These are phyloP conservation scores for Tulasnella sp. DNA, from an alignment of 768 basidiomycete genomes.

Conservation along the genomic window DNA sequence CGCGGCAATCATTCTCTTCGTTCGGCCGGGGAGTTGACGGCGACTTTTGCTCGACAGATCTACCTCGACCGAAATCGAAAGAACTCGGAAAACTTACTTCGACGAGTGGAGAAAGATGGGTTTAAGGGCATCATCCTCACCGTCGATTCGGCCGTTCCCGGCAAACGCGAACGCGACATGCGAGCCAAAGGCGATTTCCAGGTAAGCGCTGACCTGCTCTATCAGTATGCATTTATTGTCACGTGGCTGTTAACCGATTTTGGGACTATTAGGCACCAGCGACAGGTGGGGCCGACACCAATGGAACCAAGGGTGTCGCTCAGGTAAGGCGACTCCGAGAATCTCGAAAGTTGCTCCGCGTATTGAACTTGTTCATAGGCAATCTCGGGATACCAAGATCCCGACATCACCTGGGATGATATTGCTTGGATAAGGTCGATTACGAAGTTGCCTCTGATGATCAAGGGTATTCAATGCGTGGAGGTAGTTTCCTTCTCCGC, in stretches of 20 bases:
- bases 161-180: slow-evolving; percentile 73
- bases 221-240: neutral
- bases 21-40: neutral
- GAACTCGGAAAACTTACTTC: slow-evolving; percentile 64
- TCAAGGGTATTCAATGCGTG: slow-evolving; percentile 46
- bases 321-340: slow-evolving; percentile 27
- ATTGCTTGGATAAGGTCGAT: slow-evolving; percentile 51
- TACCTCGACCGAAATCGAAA: slow-evolving; percentile 74
- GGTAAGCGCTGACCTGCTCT: neutral
- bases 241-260: neutral
- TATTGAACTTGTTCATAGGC: slow-evolving; percentile 14
- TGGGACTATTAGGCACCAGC: slow-evolving; percentile 31
- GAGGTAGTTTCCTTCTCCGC: slow-evolving; percentile 40
- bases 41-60: slow-evolving; percentile 41
- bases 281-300: slow-evolving; percentile 30
- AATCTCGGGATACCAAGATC: slow-evolving; percentile 30
- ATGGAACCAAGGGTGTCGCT: slow-evolving; percentile 34
- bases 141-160: slow-evolving; percentile 80
- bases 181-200: slow-evolving; percentile 36
- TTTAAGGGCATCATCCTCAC: slow-evolving; percentile 90
- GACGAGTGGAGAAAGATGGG: slow-evolving; percentile 65
- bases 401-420: slow-evolving; percentile 28
- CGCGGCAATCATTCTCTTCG: neutral
- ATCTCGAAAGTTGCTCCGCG: neutral
- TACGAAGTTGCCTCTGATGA: slow-evolving; percentile 44